Base-by-base conservation (phyloP, 805 yeast species). In the Pichia insulana region DNA sequence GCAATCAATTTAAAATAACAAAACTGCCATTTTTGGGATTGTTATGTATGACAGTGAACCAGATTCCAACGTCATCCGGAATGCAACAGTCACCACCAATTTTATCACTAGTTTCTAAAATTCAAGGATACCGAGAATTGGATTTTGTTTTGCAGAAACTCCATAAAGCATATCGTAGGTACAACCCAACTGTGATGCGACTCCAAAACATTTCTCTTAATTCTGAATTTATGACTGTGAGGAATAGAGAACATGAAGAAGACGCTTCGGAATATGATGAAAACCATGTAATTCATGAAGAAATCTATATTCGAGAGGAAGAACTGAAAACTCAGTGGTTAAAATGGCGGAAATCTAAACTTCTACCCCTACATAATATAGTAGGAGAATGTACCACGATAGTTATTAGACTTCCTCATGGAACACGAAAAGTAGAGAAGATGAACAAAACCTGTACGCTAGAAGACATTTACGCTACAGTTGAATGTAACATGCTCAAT, bases 11-110 rank as follows among this genome's bases (percentile, higher is more conserved):
- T 46, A 73, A 75, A 44, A 80, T 81, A 33, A 72, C 86, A 17
- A 73, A 75, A 49, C 79, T 80, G 54, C 98, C 98, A n/a, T 83
- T 84, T 55, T 59, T 85, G 28, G 95, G 90, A 0, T 63, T 89
- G 11, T 59, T 92, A 10, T 80, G 87, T 37, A 67, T 87, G 42
- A 83, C 86, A 15, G 72, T 78, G 39, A 66, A 68, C 13, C 70
- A 56, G 50, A 67, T 44, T 54, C 79, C 71, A 64, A 71, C 83
- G 0, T 75, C 79, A 0, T 68, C 70, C 17, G 83, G 83, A 0
- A 70, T 77, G 0, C 65, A 67, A 12, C 68, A 70, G 22, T 64
- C 78, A 0, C 48, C 71, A 1, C 78, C 87, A 2, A 71, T 75
- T 11, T 66, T 84, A 56, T 73, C 83, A 4, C 63, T 82, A 37